Evolutionary conservation across 2,329 filamentous ascomycete genomes (phyloP).

Genomic region (Hypomyces perniciosus): DNA sequence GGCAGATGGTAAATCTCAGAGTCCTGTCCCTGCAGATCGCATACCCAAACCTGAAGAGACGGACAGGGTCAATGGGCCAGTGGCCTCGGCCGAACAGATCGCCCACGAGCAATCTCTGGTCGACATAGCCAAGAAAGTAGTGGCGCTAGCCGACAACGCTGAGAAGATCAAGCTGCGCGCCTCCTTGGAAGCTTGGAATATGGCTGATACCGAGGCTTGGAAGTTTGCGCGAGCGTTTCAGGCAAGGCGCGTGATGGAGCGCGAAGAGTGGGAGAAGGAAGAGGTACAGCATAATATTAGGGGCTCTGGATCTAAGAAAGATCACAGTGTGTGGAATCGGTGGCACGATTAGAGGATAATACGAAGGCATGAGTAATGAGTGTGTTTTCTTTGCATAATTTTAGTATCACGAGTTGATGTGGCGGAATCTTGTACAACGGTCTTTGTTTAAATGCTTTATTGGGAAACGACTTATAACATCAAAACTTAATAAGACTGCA

Average conservation of each 20-base stretch:
- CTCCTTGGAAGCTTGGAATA: slow-evolving; percentile 59
- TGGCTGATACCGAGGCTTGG: slow-evolving; percentile 74
- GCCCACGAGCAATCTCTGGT: slow-evolving; percentile 51
- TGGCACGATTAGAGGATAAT: slow-evolving; percentile 25
- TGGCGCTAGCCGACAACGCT: slow-evolving; percentile 41
- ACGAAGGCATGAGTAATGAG: slow-evolving; percentile 8
- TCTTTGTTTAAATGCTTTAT: not conserved
- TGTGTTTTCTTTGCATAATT: not conserved
- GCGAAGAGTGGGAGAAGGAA: slow-evolving; percentile 63
- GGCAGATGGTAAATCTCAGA: slow-evolving; percentile 28
- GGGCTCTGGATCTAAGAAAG: slow-evolving; percentile 50
- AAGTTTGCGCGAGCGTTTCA: slow-evolving; percentile 64
- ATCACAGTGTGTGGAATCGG: slow-evolving; percentile 30
- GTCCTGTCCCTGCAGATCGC: slow-evolving; percentile 22
- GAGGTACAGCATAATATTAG: slow-evolving; percentile 59
- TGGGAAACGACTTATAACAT: not conserved
- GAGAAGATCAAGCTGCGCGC: slow-evolving; percentile 42
- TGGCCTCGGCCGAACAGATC: slow-evolving; percentile 47
- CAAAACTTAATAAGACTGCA: not conserved
- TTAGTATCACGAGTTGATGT: not conserved
- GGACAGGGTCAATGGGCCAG: slow-evolving; percentile 41
- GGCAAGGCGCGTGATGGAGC: slow-evolving; percentile 57
- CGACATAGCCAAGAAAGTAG: slow-evolving; percentile 39
- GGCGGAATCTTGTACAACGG: too few relatives aligned
- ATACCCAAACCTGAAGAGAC: slow-evolving; percentile 12